phyloP scores from a whole-genome alignment of 2,329 filamentous ascomycete genomes.

The Ascosphaera pollenicola region DNA sequence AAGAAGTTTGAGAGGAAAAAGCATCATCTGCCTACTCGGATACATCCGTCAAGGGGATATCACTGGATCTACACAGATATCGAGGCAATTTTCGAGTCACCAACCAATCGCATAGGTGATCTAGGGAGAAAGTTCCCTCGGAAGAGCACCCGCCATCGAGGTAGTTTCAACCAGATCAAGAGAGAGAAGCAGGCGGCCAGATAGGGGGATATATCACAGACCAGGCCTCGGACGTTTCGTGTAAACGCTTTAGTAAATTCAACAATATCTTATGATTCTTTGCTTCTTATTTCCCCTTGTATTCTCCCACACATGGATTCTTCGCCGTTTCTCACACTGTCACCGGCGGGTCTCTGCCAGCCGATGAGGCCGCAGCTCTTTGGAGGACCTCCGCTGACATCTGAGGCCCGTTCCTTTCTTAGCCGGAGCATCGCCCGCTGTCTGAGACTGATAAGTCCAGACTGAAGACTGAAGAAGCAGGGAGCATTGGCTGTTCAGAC shows the following conservation, averaged over 20 bases:
- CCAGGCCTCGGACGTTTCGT: too few species aligned
- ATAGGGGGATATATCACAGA: neutral
- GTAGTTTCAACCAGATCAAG: neutral
- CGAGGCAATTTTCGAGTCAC: slow-evolving; percentile 30
- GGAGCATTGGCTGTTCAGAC: too few species aligned
- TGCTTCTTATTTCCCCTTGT: too few species aligned
- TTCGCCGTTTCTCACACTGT: too few species aligned
- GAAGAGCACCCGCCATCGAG: neutral
- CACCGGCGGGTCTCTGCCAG: neutral
- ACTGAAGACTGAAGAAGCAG: too few species aligned
- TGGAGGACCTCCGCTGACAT: too few species aligned
- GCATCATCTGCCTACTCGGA: slow-evolving; percentile 28
- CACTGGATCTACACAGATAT: slow-evolving; percentile 33
- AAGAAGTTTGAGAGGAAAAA: slow-evolving; percentile 29
- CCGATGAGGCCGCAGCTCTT: slow-evolving; percentile 1
- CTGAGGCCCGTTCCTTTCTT: too few species aligned
- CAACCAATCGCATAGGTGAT: slow-evolving; percentile 32
- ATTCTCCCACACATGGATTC: too few species aligned
- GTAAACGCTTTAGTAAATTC: too few species aligned
- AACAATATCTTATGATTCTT: too few species aligned
- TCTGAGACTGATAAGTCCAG: too few species aligned
- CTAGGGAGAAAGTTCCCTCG: slow-evolving; percentile 30
- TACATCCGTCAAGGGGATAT: slow-evolving; percentile 26
- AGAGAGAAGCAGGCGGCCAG: neutral
- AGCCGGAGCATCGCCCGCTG: too few species aligned